Evolutionary conservation across 2,329 filamentous ascomycete genomes (phyloP).

Genomic region (Paecilomyces niveus): DNA sequence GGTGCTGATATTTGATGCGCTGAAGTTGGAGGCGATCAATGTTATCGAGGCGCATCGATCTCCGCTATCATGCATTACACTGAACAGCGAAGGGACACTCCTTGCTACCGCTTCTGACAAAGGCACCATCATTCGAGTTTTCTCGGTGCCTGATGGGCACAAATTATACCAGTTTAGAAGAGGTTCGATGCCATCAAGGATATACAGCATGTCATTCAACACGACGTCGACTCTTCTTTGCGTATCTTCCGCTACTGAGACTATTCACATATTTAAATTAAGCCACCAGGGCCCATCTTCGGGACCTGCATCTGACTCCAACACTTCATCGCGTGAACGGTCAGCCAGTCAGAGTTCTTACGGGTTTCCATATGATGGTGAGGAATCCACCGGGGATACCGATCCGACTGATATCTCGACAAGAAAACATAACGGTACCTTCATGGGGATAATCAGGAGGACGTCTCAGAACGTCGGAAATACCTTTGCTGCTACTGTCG

Average conservation of each 20-base stretch:
- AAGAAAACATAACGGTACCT: slow-evolving; percentile 60
- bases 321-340: slow-evolving; percentile 18
- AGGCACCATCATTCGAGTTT: slow-evolving; percentile 93
- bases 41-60: slow-evolving; percentile 93
- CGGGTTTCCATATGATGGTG: slow-evolving; percentile 20
- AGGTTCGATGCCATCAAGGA: slow-evolving; percentile 89
- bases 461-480: slow-evolving; percentile 92
- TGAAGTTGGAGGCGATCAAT: slow-evolving; percentile 85
- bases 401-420: slow-evolving; percentile 26
- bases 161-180: slow-evolving; percentile 95
- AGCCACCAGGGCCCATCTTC: slow-evolving; percentile 31
- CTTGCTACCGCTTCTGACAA: slow-evolving; percentile 95
- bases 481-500: slow-evolving; percentile 79
- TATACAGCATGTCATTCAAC: slow-evolving; percentile 99
- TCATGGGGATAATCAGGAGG: slow-evolving; percentile 84
- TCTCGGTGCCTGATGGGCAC: slow-evolving; percentile 80
- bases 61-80: slow-evolving; percentile 78
- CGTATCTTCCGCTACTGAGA: slow-evolving; percentile 93
- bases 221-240: slow-evolving; percentile 86
- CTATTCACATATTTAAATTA: slow-evolving; percentile 91
- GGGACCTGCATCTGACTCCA: slow-evolving; percentile 18
- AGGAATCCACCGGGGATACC: slow-evolving; percentile 22
- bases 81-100: slow-evolving; percentile 87
- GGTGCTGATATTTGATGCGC: slow-evolving; percentile 84
- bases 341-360: slow-evolving; percentile 19